phyloP scores from a whole-genome alignment of 805 yeast species.

The Lachancea quebecensis region DNA sequence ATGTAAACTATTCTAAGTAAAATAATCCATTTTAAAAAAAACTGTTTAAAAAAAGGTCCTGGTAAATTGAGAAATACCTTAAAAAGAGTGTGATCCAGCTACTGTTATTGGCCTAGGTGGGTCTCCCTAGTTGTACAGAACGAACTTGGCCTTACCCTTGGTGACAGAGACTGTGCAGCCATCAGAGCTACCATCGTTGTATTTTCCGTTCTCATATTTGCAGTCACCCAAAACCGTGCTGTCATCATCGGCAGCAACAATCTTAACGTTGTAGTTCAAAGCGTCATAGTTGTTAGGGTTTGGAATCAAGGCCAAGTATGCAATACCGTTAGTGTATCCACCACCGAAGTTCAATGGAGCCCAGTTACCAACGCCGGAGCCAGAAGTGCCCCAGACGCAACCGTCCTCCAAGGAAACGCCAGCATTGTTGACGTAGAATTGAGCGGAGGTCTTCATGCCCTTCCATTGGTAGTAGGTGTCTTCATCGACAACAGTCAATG shows the following conservation, averaged over 20 bases:
- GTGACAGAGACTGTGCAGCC: slow-evolving; percentile 95
- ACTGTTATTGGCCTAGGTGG: background rate
- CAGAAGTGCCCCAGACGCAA: slow-evolving; percentile 61
- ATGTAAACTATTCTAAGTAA: too few relatives aligned
- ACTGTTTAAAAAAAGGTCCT: background rate
- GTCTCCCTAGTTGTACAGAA: slow-evolving; percentile 42
- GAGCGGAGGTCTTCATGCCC: slow-evolving; percentile 60
- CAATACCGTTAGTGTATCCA: slow-evolving; percentile 53
- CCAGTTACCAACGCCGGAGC: slow-evolving; percentile 67
- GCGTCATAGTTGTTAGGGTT: slow-evolving; percentile 59
- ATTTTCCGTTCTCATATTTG: slow-evolving; percentile 69
- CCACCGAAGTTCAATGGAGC: slow-evolving; percentile 76
- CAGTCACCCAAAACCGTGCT: slow-evolving; percentile 64
- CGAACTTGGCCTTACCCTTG: slow-evolving; percentile 76
- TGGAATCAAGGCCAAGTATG: slow-evolving; percentile 69
- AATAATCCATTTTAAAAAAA: too few relatives aligned
- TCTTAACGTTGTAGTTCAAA: slow-evolving; percentile 63
- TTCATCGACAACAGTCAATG: slow-evolving; percentile 55
- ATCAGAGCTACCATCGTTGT: slow-evolving; percentile 60
- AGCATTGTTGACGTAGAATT: slow-evolving; percentile 70
- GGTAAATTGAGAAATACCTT: background rate
- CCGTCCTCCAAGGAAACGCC: slow-evolving; percentile 65
- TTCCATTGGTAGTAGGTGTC: slow-evolving; percentile 54
- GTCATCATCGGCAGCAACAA: slow-evolving; percentile 62
- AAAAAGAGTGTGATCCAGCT: background rate